Base-by-base conservation (phyloP, 2,329 filamentous ascomycete species). In the Fusarium sp. region DNA sequence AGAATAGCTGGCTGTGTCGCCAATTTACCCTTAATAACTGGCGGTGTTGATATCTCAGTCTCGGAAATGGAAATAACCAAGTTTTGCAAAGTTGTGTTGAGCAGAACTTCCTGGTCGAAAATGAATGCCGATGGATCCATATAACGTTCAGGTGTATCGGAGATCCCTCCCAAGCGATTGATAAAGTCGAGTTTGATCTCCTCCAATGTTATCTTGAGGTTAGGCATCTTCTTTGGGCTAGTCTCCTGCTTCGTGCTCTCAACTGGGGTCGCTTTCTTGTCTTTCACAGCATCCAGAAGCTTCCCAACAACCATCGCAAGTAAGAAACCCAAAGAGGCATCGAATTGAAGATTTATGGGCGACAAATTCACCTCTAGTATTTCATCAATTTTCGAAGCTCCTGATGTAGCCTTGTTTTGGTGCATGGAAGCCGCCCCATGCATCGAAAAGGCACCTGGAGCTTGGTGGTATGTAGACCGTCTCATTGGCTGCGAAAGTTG, bases 361-460 rank as follows among this genome's bases (percentile, higher is more conserved):
- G 86, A 86, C n/a, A 90, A 65, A 3, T 82, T 76, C 5, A 90
- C 77, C 70, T 90, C 88, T 2, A 90, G 71, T 20, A 65, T 64
- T 54, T 76, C 58, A n/a, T 80, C 78, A 3, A 54, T 41, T 4
- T 58, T 62, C 10, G 52, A 22, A 22, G 39, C 46, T 29, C 46
- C 18, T 41, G 42, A 8, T 39, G 66, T 31, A 27, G 42, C 33
- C 46, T 67, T 68, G 41, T 45, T 36, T 41, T 68, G 45, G 27
- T 44, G 49, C 22, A 60, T 49, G 27, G 76, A 58, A 22, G 68
- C 11, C 14, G 71, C 61, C 5, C 70, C 72, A 45, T 86, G 80
- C 4, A 88, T 80, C 0, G 89, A 92, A 76, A 92, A 92, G 5
- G 90, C 86, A 1, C 90, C 90, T 3, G 90, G 90, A 6, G 91